Percentiles rank a stretch among this genome's conserved stretches.
Evolutionary conservation across 257 asterid species (phyloP).

Genomic region (Cynanchum wilfordii): DNA sequence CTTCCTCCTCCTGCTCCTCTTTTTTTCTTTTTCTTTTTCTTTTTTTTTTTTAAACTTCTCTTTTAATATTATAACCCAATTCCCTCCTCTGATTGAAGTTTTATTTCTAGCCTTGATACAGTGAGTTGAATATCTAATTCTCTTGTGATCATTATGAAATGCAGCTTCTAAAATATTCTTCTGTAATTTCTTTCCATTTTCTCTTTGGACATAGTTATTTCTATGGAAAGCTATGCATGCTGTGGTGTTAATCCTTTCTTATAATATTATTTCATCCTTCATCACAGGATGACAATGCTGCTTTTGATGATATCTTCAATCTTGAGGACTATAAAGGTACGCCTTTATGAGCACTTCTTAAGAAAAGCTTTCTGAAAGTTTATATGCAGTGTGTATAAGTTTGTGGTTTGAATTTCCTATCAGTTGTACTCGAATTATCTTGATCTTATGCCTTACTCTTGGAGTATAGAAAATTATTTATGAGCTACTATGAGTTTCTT

Average conservation of each 20-base stretch:
- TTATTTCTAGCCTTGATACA: neutral
- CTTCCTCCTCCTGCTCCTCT: neutral
- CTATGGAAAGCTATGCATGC: neutral
- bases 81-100: neutral
- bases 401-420: neutral
- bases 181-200: neutral
- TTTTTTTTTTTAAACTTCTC: too few species aligned
- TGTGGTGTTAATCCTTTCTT: constrained; percentile 10
- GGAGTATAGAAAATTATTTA: neutral
- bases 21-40: too few species aligned
- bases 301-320: constrained; percentile 76
- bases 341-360: constrained; percentile 6
- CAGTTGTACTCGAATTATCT: neutral
- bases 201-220: neutral
- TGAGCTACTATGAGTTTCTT: neutral
- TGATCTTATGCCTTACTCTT: neutral
- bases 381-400: neutral
- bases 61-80: neutral
- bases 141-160: neutral
- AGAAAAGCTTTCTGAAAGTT: neutral
- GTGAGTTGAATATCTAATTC: neutral
- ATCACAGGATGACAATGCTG: constrained; percentile 76
- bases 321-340: constrained; percentile 97
- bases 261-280: constrained; percentile 12
- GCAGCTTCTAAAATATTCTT: neutral